Evolutionary conservation across 2,329 filamentous ascomycete genomes (phyloP).

Genomic region (Sporothrix mexicana): DNA sequence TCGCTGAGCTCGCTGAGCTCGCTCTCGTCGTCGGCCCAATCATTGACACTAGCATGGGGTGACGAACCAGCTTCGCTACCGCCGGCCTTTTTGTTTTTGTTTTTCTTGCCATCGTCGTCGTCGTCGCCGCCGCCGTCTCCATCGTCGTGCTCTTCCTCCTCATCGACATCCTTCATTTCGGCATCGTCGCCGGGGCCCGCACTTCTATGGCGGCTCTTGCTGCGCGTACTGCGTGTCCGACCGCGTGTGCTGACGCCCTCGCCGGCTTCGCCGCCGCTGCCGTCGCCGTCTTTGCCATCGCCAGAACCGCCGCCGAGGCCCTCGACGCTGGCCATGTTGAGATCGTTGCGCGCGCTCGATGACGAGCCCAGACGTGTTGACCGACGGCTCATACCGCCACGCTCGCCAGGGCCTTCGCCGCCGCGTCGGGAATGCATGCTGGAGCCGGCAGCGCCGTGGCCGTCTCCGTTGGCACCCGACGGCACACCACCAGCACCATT

Average conservation of each 20-base stretch:
- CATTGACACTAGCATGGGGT: constrained; percentile 64
- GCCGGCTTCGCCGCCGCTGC: constrained; percentile 46
- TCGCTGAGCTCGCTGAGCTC: constrained; percentile 73
- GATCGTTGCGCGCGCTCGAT: constrained; percentile 54
- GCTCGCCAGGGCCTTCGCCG: constrained; percentile 22
- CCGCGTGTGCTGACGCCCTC: constrained; percentile 45
- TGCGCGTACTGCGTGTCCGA: constrained; percentile 41
- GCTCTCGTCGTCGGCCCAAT: constrained; percentile 72
- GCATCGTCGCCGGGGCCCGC: constrained; percentile 38
- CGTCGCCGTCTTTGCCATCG: constrained; percentile 51
- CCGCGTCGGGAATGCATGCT: constrained; percentile 28
- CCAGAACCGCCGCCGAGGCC: constrained; percentile 33
- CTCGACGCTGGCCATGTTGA: constrained; percentile 46
- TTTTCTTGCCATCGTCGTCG: constrained; percentile 43
- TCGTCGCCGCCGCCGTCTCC: constrained; percentile 22
- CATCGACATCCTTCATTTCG: constrained; percentile 32
- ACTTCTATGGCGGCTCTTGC: constrained; percentile 37
- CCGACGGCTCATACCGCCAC: constrained; percentile 33
- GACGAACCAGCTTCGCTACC: constrained; percentile 51
- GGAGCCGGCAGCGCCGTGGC: constrained; percentile 19
- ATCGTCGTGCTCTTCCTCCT: constrained; percentile 5
- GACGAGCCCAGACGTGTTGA: constrained; percentile 56
- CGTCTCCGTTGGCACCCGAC: constrained; percentile 6
- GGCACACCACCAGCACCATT: constrained; percentile 25
- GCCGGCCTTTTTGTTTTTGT: constrained; percentile 41